Evolutionary conservation across 495 filamentous ascomycete species (phyloP).

Genomic region (Aspergillus sclerotioniger): DNA sequence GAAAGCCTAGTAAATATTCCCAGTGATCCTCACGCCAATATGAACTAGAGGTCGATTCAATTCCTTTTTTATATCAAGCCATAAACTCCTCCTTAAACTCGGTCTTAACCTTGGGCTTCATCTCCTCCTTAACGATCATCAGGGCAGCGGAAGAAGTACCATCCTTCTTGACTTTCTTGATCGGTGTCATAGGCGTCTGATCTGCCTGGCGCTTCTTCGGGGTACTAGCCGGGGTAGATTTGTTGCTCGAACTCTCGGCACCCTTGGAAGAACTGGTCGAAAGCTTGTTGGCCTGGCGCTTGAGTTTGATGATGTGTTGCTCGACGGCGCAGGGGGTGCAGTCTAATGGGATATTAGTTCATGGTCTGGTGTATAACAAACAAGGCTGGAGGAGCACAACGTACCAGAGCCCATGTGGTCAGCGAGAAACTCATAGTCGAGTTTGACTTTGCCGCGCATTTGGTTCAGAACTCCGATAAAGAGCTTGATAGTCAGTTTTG

Average conservation of each 20-base stretch:
- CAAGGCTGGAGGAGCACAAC: background rate
- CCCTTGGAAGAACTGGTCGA: background rate
- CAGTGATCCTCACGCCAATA: background rate
- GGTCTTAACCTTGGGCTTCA: background rate
- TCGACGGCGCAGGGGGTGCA: slow-evolving; percentile 13
- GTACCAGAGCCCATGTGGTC: slow-evolving; percentile 11
- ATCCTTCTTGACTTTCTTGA: background rate
- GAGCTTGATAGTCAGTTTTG: slow-evolving; percentile 1
- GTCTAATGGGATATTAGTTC: background rate
- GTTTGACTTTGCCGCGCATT: background rate
- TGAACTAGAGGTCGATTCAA: background rate
- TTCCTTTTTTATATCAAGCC: background rate
- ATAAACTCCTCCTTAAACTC: background rate
- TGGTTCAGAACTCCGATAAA: slow-evolving; percentile 9
- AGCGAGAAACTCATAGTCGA: background rate
- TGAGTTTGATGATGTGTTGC: slow-evolving; percentile 12
- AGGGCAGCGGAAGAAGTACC: background rate
- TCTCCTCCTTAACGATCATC: background rate
- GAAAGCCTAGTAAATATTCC: too few relatives aligned
- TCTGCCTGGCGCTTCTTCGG: slow-evolving; percentile 5
- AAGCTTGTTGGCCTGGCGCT: background rate
- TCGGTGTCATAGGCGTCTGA: background rate
- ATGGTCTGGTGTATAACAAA: background rate
- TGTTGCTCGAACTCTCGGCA: background rate
- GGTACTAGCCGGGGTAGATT: background rate